A percentile compares a stretch with the other conserved stretches of the same genome.
Conservation (phyloP, 805 yeast species). For the Wickerhamomyces bovis region DNA sequence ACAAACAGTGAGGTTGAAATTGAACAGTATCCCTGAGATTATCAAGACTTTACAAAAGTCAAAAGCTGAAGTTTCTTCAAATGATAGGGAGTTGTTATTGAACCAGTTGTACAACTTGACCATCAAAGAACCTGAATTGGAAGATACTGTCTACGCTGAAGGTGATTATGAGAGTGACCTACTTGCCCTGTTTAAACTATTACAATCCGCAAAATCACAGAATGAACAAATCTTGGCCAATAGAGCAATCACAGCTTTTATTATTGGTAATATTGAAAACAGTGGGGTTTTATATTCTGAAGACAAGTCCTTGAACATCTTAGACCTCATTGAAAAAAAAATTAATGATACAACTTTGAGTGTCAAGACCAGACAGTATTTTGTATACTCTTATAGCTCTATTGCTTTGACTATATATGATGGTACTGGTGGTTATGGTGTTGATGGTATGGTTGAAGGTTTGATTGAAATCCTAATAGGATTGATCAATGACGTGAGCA, state of each 20-base stretch:
- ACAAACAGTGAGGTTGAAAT: slow-evolving; percentile 10
- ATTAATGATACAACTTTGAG: slow-evolving; percentile 13
- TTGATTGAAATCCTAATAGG: slow-evolving; percentile 14
- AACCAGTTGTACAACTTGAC: slow-evolving; percentile 21
- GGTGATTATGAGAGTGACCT: slow-evolving; percentile 16
- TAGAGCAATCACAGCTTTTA: slow-evolving; percentile 19
- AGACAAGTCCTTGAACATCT: slow-evolving; percentile 12
- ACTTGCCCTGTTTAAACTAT: slow-evolving; percentile 12
- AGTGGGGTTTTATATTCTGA: slow-evolving; percentile 14
- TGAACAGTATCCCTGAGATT: slow-evolving; percentile 19
- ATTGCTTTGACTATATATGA: slow-evolving; percentile 18
- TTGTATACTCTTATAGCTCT: slow-evolving; percentile 21
- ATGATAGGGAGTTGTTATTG: slow-evolving; percentile 22
- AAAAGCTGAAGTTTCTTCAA: slow-evolving; percentile 15
- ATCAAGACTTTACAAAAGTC: slow-evolving; percentile 16
- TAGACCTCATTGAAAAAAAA: slow-evolving; percentile 15
- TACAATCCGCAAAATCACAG: slow-evolving; percentile 13
- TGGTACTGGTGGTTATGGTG: slow-evolving; percentile 24
- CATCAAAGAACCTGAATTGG: slow-evolving; percentile 13
- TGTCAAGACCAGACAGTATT: slow-evolving; percentile 12
- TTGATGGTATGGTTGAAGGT: slow-evolving; percentile 17
- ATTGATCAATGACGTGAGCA: slow-evolving; percentile 4
- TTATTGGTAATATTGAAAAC: slow-evolving; percentile 20
- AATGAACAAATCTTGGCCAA: slow-evolving; percentile 10
- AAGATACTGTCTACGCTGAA: slow-evolving; percentile 9